Evolutionary conservation across 1,284 basidiomycete species (phyloP).

Genomic region (Moesziomyces parantarcticus): DNA sequence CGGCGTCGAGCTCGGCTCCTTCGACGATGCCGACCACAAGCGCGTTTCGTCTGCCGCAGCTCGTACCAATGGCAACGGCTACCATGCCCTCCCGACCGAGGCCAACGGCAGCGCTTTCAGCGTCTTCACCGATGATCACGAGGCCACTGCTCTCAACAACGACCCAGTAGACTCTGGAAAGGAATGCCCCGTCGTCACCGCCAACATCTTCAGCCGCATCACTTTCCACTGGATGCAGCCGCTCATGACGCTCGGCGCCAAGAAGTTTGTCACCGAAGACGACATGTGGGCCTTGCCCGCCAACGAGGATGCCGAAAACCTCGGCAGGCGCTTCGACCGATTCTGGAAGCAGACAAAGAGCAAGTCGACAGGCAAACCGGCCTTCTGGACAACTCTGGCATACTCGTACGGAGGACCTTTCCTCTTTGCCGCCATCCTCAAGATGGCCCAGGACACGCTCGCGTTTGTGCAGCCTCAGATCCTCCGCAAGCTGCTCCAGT

Average conservation of each 20-base stretch:
- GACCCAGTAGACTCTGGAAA: conserved; percentile 75
- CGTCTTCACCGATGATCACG: conserved; percentile 38
- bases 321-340: conserved; percentile 75
- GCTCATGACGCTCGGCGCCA: conserved; percentile 76
- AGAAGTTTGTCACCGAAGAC: conserved; percentile 80
- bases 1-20: conserved; percentile 52
- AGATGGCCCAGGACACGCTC: conserved; percentile 48
- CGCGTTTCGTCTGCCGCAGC: neutral
- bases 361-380: conserved; percentile 77
- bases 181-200: conserved; percentile 72
- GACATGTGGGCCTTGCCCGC: conserved; percentile 83
- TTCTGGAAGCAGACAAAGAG: conserved; percentile 78
- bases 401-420: conserved; percentile 74
- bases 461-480: conserved; percentile 88
- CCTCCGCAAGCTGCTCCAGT: conserved; percentile 81
- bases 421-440: conserved; percentile 61
- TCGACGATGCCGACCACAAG: conserved; percentile 14
- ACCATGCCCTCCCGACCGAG: conserved; percentile 24
- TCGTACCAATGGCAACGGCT: conserved; percentile 25
- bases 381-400: conserved; percentile 74
- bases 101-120: conserved; percentile 47
- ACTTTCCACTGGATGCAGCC: conserved; percentile 81
- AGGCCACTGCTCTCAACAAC: conserved; percentile 68
- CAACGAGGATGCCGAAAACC: conserved; percentile 71
- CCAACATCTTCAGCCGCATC: conserved; percentile 72